Evolutionary conservation across 331 rosid genomes (phyloP).

Genomic region (Rhamnella rubrinervis): DNA sequence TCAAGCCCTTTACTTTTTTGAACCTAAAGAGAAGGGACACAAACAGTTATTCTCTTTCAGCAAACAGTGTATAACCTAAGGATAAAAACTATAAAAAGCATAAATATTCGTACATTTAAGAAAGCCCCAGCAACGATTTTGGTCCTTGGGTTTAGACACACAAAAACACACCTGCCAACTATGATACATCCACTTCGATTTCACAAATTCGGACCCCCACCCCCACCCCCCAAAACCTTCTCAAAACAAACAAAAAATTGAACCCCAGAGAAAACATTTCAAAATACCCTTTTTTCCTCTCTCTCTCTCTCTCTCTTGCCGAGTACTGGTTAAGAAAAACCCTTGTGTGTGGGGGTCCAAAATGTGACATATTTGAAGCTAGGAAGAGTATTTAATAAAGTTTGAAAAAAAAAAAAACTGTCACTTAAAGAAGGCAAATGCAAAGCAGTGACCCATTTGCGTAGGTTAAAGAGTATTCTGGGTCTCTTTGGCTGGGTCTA

Average conservation of each 20-base stretch:
- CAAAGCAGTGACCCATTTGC: constrained; percentile 8
- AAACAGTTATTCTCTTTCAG: constrained; percentile 35
- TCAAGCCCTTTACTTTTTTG: constrained; percentile 30
- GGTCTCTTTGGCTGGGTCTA: constrained; percentile 19
- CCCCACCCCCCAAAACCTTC: background rate
- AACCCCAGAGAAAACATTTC: background rate
- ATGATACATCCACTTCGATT: constrained; percentile 41
- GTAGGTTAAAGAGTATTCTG: constrained; percentile 23
- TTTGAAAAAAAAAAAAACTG: background rate
- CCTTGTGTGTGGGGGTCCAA: constrained; percentile 12
- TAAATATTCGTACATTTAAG: constrained; percentile 42
- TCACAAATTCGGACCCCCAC: constrained; percentile 45
- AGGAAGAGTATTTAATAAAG: constrained; percentile 2
- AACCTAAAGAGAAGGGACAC: constrained; percentile 33
- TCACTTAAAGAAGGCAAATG: too few relatives aligned
- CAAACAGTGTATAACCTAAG: constrained; percentile 47
- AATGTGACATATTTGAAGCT: background rate
- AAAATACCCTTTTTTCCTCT: background rate
- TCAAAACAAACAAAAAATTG: background rate
- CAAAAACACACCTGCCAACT: constrained; percentile 15
- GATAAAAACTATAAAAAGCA: constrained; percentile 31
- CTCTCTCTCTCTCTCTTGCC: constrained; percentile 24
- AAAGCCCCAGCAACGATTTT: constrained; percentile 43
- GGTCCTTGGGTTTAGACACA: constrained; percentile 36
- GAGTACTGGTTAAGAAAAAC: constrained; percentile 15